Evolutionary conservation across 768 basidiomycete species (phyloP), one percentile per base, ranked within the genome.

Genomic region (Strobilomyces dryophilus): DNA sequence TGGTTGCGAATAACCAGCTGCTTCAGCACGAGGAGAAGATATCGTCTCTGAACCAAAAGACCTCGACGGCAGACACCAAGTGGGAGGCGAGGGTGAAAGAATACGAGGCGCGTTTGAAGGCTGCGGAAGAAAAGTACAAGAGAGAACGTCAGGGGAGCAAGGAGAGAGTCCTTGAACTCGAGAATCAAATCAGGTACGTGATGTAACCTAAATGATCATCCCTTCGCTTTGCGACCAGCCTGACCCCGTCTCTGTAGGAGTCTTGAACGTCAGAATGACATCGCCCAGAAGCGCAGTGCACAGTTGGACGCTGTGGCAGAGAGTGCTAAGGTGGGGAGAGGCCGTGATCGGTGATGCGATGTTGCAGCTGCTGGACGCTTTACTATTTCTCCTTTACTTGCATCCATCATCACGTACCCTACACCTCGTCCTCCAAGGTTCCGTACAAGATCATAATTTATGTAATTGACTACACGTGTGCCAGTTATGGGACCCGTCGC

Each of bases 31-130:
- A 98, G 66, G 92, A 95, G 71, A 87, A 87, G 71, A 79, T 95
- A 45, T 82, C 86, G 1, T 68, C 74, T 37, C 78, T 89, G 71
- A 87, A 86, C 58, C 78, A 84, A 71, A 88, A 85, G 75, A 88
- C 79, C 35, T 74, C 76, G 0, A 75, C 74, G 0, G 87, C 89
- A 0, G 94, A 97, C 60, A 74, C 73, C 48, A 95, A 95, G 69
- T 98, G 95, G 93, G 94, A 95, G 63, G 91, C 87, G 0, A 77
- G 95, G n/a, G 90, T 98, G 42, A 87, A 85, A 69, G 95, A 98
- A 70, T 94, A 95, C 62, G 92, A 97, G 71, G 66, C 81, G 14
- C 73, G 89, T 17, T 65, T 94, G 56, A 85, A 84, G 67, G 83
- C 84, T 0, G 91, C 91, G 0, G 92, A 93, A 63, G 95, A 98